Percentiles rank a stretch among this genome's conserved stretches.
Conservation (phyloP, 495 filamentous ascomycete species). For the Immersiella caudata region DNA sequence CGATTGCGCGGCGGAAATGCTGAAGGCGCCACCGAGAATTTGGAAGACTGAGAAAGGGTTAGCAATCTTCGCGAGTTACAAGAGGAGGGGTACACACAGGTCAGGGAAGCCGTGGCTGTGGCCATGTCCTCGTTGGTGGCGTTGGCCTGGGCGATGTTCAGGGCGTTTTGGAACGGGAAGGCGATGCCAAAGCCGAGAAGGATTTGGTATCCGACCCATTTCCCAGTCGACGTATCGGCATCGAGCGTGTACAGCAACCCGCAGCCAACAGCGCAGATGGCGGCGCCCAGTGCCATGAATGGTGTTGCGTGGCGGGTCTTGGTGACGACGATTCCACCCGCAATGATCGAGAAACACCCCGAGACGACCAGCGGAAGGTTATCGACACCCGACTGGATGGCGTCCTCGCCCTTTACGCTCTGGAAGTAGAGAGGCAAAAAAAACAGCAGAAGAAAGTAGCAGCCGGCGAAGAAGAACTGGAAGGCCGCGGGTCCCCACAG, state of each 20-base stretch:
- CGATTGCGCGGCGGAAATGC: constrained; percentile 51
- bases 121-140: constrained; percentile 24
- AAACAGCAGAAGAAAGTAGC: constrained; percentile 51
- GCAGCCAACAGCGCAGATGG: constrained; percentile 28
- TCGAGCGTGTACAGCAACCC: constrained; percentile 55
- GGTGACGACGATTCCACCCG: constrained; percentile 37
- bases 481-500: constrained; percentile 37
- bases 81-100: constrained; percentile 38
- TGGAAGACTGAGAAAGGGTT: constrained; percentile 45
- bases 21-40: constrained; percentile 56
- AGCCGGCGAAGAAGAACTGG: constrained; percentile 44
- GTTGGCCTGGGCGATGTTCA: constrained; percentile 18
- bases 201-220: constrained; percentile 68
- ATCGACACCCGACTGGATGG: constrained; percentile 49
- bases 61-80: not conserved
- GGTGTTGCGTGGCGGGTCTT: constrained; percentile 41
- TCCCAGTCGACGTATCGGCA: constrained; percentile 29
- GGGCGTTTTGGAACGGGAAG: constrained; percentile 22
- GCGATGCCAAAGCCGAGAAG: constrained; percentile 53
- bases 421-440: constrained; percentile 66
- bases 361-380: constrained; percentile 51
- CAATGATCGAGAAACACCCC: constrained; percentile 36
- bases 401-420: constrained; percentile 43
- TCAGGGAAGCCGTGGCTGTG: constrained; percentile 37
- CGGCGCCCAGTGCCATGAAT: constrained; percentile 36